phyloP scores from a whole-genome alignment of 257 asterid genomes.

The Solanum paucissectum region DNA sequence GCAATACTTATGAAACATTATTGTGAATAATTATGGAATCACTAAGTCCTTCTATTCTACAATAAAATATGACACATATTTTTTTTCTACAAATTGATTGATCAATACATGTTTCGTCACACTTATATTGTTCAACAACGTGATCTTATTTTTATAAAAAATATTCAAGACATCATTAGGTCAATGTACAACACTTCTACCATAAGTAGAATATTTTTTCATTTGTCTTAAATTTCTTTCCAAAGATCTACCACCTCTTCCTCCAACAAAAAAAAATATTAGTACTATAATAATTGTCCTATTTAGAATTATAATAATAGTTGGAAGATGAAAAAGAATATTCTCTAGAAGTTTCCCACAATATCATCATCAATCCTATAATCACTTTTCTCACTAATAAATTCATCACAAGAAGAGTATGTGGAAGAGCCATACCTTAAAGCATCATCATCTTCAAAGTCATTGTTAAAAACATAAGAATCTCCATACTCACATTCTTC shows the following conservation, averaged over 20 bases:
- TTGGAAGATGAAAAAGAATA: background rate
- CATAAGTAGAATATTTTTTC: background rate
- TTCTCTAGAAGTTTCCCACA: background rate
- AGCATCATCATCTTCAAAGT: background rate
- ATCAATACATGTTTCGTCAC: background rate
- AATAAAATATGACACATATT: background rate
- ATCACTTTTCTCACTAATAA: background rate
- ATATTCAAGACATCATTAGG: background rate
- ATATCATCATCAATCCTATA: background rate
- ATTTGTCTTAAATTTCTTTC: background rate
- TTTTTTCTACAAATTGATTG: no score
- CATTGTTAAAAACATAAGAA: no score
- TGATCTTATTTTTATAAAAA: background rate
- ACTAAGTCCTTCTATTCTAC: background rate
- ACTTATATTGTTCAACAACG: background rate
- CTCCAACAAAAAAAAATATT: background rate
- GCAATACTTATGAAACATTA: background rate
- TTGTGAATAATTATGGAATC: background rate
- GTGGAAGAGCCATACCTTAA: background rate
- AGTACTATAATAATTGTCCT: background rate
- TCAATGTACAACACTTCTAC: background rate
- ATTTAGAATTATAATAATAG: background rate
- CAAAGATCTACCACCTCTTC: background rate
- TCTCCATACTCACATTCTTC: background rate
- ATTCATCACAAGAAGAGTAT: background rate